Base-by-base conservation (phyloP, 2,329 filamentous ascomycete species). In the Xylaria sp. region DNA sequence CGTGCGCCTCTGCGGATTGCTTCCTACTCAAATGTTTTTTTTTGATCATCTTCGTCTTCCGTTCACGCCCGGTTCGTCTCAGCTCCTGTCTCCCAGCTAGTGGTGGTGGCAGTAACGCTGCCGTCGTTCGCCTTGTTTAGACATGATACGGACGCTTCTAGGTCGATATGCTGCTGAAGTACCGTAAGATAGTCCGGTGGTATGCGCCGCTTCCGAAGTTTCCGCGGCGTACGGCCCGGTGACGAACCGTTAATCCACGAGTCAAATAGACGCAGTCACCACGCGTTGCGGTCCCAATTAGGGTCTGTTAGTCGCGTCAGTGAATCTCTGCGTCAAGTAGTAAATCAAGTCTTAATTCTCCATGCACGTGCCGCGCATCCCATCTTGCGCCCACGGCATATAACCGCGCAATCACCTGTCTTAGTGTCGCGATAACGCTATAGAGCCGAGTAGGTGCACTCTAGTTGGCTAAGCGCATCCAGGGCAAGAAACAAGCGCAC, bases 231-330 rank as follows among this genome's bases (percentile, higher is more conserved):
- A 54, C 75, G 74, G 56, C 66, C 69, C 54, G 67, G 57, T 48
- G 63, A 58, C 47, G 57, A 68, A 58, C 59, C 35, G 62, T 70
- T 61, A 49, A 64, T 59, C 67, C 72, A 73, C 61, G 73, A 74
- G 66, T 75, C 74, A 64, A 75, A 69, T 40, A 72, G 70, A 46
- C 72, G 70, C 64, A 73, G 77, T 87, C 83, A 95, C 91, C 92
- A 95, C 43, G 91, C 90, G 79, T 93, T 93, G 64, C 91, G 87
- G 80, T 97, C 93, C 93, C 93, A 97, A 79, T 91, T 92, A 19
- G 90, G 90, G 77, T 93, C 89, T 92, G 48, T 19, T 25, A 44
- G 37, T 43, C 37, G 27, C 58, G 57, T 53, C 54, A 64, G 52
- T 37, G n/a, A 43, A 33, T 35, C 57, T 40, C 21, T 27, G 46